Evolutionary conservation across 805 yeast species (phyloP).

Genomic region (Vanderwaltozyma tropicalis): DNA sequence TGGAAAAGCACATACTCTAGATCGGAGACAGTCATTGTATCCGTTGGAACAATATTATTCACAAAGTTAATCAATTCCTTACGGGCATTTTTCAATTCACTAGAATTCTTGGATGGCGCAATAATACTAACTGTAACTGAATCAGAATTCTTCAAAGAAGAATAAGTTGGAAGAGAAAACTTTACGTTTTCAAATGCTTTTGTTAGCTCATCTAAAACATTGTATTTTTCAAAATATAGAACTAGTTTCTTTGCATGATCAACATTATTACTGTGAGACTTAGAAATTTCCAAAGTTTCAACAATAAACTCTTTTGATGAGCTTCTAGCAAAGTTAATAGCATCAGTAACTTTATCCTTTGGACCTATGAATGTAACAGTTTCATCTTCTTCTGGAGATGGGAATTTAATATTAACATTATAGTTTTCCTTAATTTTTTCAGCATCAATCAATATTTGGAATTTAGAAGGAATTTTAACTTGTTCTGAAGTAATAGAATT

Average conservation of each 20-base stretch:
- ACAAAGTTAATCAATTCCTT: constrained; percentile 63
- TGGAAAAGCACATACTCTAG: constrained; percentile 40
- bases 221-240: constrained; percentile 48
- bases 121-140: constrained; percentile 54
- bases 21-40: constrained; percentile 47
- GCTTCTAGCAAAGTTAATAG: constrained; percentile 50
- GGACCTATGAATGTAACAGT: constrained; percentile 58
- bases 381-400: constrained; percentile 36
- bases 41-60: constrained; percentile 59
- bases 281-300: constrained; percentile 69
- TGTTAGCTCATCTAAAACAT: constrained; percentile 35
- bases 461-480: constrained; percentile 52
- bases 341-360: constrained; percentile 43
- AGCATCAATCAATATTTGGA: constrained; percentile 60
- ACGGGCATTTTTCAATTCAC: constrained; percentile 52
- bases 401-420: constrained; percentile 48
- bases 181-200: constrained; percentile 34
- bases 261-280: constrained; percentile 75
- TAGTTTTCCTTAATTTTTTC: constrained; percentile 41
- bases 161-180: constrained; percentile 38
- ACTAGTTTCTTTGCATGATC: constrained; percentile 70
- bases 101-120: constrained; percentile 37
- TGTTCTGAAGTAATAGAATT: constrained; percentile 40
- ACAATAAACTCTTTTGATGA: constrained; percentile 49
- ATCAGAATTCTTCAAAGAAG: constrained; percentile 34